A percentile compares a stretch with the other conserved stretches of the same genome.
Evolutionary conservation across 345 rosid genomes (phyloP).

Genomic region (Odontarrhena argentea): DNA sequence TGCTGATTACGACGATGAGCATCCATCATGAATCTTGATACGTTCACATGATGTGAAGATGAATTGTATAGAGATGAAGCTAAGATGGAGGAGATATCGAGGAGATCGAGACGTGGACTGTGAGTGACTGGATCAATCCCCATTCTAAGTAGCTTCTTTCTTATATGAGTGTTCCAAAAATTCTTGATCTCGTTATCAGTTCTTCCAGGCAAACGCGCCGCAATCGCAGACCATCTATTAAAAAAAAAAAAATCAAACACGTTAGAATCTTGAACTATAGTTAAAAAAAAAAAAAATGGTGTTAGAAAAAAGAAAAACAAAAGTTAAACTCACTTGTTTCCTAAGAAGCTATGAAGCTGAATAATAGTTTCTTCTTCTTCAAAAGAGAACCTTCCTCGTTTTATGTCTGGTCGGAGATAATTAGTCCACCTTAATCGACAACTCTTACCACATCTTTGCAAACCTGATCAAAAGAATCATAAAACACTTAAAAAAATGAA

Average conservation of each 20-base stretch:
- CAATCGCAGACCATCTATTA: slow-evolving; percentile 80
- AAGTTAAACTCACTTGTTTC: slow-evolving; percentile 60
- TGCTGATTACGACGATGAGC: slow-evolving; percentile 41
- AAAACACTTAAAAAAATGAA: neutral
- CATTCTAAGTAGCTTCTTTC: slow-evolving; percentile 75
- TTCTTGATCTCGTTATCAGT: slow-evolving; percentile 86
- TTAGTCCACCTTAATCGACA: slow-evolving; percentile 82
- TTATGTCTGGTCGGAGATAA: slow-evolving; percentile 77
- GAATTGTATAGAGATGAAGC: slow-evolving; percentile 52
- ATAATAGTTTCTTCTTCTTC: slow-evolving; percentile 78
- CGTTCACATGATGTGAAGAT: slow-evolving; percentile 49
- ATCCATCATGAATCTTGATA: slow-evolving; percentile 51
- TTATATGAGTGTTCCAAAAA: slow-evolving; percentile 81
- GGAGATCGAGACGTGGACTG: slow-evolving; percentile 69
- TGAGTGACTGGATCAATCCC: slow-evolving; percentile 92
- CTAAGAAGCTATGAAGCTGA: slow-evolving; percentile 65
- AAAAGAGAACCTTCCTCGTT: slow-evolving; percentile 67
- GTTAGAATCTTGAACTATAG: slow-evolving; percentile 27
- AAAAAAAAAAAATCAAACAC: neutral
- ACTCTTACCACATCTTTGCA: slow-evolving; percentile 78
- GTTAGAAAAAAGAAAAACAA: neutral
- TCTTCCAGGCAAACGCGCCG: slow-evolving; percentile 80
- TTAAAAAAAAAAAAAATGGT: neutral
- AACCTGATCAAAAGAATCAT: slow-evolving; percentile 30
- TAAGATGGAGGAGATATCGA: slow-evolving; percentile 63